Base-by-base conservation (phyloP, 1,139 yeast genomes). In the Hemisphaericaspora subhashii region DNA sequence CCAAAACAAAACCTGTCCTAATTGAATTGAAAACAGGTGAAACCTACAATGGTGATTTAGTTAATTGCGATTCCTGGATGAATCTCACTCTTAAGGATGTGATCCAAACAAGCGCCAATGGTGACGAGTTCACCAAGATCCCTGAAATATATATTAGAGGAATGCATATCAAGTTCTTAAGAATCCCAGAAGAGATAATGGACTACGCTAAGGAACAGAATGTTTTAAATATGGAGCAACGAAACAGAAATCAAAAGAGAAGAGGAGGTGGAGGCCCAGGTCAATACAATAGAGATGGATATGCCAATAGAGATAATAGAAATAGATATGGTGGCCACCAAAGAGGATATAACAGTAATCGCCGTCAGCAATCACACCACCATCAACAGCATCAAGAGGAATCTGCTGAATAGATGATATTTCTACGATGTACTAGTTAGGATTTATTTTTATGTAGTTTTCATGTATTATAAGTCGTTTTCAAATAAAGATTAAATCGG, bases 61-160 rank as follows among this genome's bases (percentile, higher is more conserved):
- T 82, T 43, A 86, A 86, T 55, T 89, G 96, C 54, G 98, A 94
- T 60, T 83, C 88, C 29, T 88, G 95, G 90, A 94, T 94, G 98
- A 92, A 92, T 60, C 72, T 94, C 52, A 87, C 96, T 1, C 72
- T 94, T 41, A 73, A 73, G 32, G 83, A 89, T 50, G 98, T 86
- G 16, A 79, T 83, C 38, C 90, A 85, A 57, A 79, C 86, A 12
- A 80, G 81, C 44, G 71, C 83, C 56, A 74, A 77, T 48, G 94
- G 88, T 12, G 84, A 82, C 39, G 68, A 70, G 31, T 85, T 86
- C 57, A 65, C 75, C 42, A 82, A 84, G 56, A 65, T 86, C 33
- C 81, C 85, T 3, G 96, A 89, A 54, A 76, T 86, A 42, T 92
- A 89, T 55, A 78, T 94, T 35, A 80, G 92, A 54, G 98, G 98